Base-by-base conservation (phyloP, 2,329 filamentous ascomycete genomes). In the Keithomyces neogunnii region DNA sequence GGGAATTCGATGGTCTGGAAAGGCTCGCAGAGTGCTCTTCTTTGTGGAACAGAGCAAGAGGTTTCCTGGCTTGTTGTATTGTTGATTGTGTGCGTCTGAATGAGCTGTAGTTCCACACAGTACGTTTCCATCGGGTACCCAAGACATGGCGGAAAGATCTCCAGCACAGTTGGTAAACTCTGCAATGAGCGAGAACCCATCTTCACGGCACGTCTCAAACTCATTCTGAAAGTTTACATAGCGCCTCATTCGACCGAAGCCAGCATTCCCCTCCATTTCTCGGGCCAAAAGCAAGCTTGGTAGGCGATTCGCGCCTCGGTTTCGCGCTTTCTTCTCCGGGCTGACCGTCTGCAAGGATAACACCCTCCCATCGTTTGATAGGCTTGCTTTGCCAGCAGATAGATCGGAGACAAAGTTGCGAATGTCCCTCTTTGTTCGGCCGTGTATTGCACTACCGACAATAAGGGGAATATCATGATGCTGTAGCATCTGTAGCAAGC, bases 51-150 rank as follows among this genome's bases (percentile, higher is more conserved):
- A 81, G 1, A 85, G 63, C 1, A 81, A 66, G 8, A 85, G 63
- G 57, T 85, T 85, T 1, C 82, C 81, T 0, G 78, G 75, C 56
- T 80, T 83, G 57, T 85, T 85, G 59, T 85, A 85, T 55, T 84
- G 81, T 59, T 84, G 80, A 52, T 84, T 85, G 42, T 81, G 77
- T 0, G 70, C 66, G 57, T 85, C 82, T 0, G 80, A 84, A 63
- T 85, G 81, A 0, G 77, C 76, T 0, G 80, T 82, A 0, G 81
- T 80, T 35, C 82, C 82, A 55, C 80, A 82, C n/a, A 85, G 60
- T 48, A 84, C 80, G 13, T 68, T 67, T n/a, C 70, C 61, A 26
- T 75, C 60, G 0, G 76, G 77, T 0, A 78, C 68, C 82, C 82
- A 85, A 19, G 71, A 72, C 47, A 82, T 70, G 2, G 80, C 77